Base-by-base conservation (phyloP, 495 filamentous ascomycete species). In the Penicillium alfredii region DNA sequence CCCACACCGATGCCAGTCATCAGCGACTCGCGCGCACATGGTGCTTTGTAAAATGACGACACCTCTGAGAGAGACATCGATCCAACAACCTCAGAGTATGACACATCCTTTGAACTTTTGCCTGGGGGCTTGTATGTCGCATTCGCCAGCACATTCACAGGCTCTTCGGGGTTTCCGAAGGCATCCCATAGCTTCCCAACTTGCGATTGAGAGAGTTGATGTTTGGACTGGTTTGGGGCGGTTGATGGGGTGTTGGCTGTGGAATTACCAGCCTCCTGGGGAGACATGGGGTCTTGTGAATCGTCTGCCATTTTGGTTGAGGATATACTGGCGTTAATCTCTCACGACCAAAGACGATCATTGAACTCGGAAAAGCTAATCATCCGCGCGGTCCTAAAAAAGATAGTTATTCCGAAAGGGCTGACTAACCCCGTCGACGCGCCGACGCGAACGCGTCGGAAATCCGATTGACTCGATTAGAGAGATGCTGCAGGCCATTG, bases 21-120 rank as follows among this genome's bases (percentile, higher is more conserved):
- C 38, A 94, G 63, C 10, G 85, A 78, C 47, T 92, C 81, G 17
- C 90, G 77, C 4, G 84, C 81, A 61, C 92, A 96, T 12, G 90
- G 92, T 42, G 77, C 70, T 52, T 82, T 81, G 60, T 89, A 79
- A 39, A 94, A 72, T 7, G 76, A 73, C 16, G 77, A 67, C 36
- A 88, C 81, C 54, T 94, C 84, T 30, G 78, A 64, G 6, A 78
- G 33, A 10, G 73, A 75, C 32, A 95, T 77, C 13, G 73, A 74
- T 25, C 77, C 74, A 14, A 84, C 55, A 0, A 76, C 85, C 10
- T 88, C 81, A 6, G 65, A 62, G 26, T 94, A 46, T 9, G 71
- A 64, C 3, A 68, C 46, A 41, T 72, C 63, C 6, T 66, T 58
- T 24, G 61, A 27, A 25, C 63, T 56, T 31, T 71, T 67, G 23